phyloP scores from a whole-genome alignment of 495 filamentous ascomycete genomes.

The Hypoxylon trugodes region DNA sequence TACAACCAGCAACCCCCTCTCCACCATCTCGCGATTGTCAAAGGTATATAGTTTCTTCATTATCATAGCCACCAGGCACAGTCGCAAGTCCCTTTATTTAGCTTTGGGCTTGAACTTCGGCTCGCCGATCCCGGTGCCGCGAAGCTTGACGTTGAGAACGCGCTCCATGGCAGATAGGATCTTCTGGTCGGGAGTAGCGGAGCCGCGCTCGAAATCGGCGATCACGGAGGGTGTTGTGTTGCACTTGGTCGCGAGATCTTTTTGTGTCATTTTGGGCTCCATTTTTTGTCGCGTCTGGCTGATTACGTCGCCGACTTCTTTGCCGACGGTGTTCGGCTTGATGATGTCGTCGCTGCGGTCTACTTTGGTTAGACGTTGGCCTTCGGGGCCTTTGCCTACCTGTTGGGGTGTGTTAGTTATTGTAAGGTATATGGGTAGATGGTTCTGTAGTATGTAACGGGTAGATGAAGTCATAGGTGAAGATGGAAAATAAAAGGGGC shows the following conservation, averaged over 20 bases:
- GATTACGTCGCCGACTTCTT: conserved; percentile 83
- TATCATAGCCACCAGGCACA: neutral
- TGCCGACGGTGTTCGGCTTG: conserved; percentile 89
- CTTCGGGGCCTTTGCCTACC: conserved; percentile 64
- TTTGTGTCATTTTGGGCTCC: conserved; percentile 93
- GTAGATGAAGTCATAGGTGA: neutral
- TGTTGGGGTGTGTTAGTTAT: conserved; percentile 14
- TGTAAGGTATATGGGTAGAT: neutral
- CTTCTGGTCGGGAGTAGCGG: conserved; percentile 85
- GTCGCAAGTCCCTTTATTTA: conserved; percentile 44
- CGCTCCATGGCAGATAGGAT: conserved; percentile 81
- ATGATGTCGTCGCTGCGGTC: conserved; percentile 98
- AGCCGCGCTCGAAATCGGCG: conserved; percentile 85
- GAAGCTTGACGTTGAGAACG: conserved; percentile 84
- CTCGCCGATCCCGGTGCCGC: conserved; percentile 78
- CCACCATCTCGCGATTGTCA: conserved; percentile 10
- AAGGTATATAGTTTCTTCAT: too few relatives aligned
- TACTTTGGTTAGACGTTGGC: conserved; percentile 96
- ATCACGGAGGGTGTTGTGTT: conserved; percentile 84
- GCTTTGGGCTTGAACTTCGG: conserved; percentile 80
- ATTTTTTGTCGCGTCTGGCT: conserved; percentile 71
- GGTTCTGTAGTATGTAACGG: neutral
- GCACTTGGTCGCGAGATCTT: conserved; percentile 93
- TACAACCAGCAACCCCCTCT: neutral
- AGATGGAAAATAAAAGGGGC: neutral